Evolutionary conservation across 2,329 filamentous ascomycete genomes (phyloP).

Genomic region (Verticillium alfalfae): DNA sequence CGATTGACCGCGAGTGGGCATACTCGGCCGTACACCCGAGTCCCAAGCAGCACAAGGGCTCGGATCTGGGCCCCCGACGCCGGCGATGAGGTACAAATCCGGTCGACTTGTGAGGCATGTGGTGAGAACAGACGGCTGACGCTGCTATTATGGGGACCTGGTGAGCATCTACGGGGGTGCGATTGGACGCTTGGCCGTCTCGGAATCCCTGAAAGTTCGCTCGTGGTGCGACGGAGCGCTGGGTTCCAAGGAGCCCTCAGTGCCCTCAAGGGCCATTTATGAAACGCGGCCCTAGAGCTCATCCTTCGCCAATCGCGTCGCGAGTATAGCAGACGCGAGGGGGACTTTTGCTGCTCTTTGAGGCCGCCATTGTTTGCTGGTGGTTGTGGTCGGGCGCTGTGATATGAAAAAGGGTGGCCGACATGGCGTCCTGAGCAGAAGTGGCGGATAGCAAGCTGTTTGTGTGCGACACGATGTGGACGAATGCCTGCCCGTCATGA

Average conservation of each 20-base stretch:
- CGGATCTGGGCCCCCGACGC: neutral
- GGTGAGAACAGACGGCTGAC: neutral
- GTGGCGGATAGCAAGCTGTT: neutral
- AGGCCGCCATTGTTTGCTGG: neutral
- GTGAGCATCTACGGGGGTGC: neutral
- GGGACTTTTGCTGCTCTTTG: neutral
- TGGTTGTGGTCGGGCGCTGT: neutral
- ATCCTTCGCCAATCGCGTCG: neutral
- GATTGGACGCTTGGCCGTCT: neutral
- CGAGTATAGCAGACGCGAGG: neutral
- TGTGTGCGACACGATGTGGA: neutral
- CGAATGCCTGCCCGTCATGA: neutral
- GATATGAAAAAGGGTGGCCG: neutral
- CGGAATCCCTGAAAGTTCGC: neutral
- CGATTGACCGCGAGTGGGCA: neutral
- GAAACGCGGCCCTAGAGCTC: neutral
- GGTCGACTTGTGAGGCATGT: neutral
- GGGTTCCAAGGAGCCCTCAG: neutral
- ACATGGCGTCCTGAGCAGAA: neutral
- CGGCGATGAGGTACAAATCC: neutral
- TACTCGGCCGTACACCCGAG: no score
- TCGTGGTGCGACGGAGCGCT: neutral
- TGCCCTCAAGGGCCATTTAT: neutral
- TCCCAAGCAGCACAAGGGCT: neutral
- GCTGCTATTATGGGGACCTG: neutral